Evolutionary conservation across 805 yeast species (phyloP).

Genomic region (Nakazawaea laoshanensis): DNA sequence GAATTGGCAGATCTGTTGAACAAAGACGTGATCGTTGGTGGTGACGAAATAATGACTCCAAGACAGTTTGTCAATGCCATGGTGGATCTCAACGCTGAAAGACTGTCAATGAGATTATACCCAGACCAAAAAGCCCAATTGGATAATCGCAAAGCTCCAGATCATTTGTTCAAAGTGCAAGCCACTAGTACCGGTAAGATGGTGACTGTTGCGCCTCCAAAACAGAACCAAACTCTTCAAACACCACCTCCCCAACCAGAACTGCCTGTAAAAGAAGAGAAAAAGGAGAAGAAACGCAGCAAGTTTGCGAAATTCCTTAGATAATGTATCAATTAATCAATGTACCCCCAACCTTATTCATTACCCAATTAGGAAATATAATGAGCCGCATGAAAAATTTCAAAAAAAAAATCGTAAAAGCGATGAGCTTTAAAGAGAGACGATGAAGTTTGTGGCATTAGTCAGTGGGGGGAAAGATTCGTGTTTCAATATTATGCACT

Average conservation of each 20-base stretch:
- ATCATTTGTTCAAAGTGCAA: conserved; percentile 27
- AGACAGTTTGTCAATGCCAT: conserved; percentile 27
- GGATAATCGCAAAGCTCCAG: conserved; percentile 29
- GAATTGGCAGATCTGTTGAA: conserved; percentile 55
- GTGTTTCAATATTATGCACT: conserved; percentile 80
- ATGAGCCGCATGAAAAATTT: neutral
- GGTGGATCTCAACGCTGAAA: conserved; percentile 24
- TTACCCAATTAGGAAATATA: too few species aligned
- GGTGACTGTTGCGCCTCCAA: conserved; percentile 11
- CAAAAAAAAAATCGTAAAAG: too few species aligned
- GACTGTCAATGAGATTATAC: conserved; percentile 33
- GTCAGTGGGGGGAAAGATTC: conserved; percentile 97
- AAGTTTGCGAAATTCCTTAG: conserved; percentile 40
- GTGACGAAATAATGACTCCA: conserved; percentile 65
- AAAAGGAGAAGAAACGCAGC: conserved; percentile 34
- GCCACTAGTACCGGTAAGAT: conserved; percentile 11
- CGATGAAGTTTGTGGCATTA: conserved; percentile 86
- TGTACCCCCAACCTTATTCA: too few species aligned
- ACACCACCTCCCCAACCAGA: neutral
- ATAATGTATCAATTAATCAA: conserved; percentile 11
- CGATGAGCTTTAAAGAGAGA: neutral
- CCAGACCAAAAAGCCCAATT: conserved; percentile 24
- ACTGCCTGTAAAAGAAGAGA: neutral
- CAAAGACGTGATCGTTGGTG: conserved; percentile 75
- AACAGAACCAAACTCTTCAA: conserved; percentile 9